Conservation (phyloP, 371 early-diverging fungal species). For the Globomyces sp. region DNA sequence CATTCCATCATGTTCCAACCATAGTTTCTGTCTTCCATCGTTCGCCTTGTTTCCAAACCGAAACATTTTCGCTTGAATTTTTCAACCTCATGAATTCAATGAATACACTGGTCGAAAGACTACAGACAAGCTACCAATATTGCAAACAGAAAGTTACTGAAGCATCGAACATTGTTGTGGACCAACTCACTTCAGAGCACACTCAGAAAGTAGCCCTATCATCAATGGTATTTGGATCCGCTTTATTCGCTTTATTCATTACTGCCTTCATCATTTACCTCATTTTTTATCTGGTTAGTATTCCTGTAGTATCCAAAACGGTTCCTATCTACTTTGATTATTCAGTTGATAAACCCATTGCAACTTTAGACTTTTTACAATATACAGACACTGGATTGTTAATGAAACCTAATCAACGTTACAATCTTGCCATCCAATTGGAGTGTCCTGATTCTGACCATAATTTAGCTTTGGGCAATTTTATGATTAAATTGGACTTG, state of each 20-base stretch:
- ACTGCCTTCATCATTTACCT: slow-evolving; percentile 11
- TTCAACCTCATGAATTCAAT: too few species aligned
- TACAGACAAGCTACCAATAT: too few species aligned
- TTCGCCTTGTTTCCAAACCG: too few species aligned
- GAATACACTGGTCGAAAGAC: too few species aligned
- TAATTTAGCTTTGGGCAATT: slow-evolving; percentile 79
- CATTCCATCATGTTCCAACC: too few species aligned
- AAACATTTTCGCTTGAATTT: too few species aligned
- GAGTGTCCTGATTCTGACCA: slow-evolving; percentile 76
- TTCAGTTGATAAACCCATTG: neutral
- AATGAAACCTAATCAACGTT: slow-evolving; percentile 65
- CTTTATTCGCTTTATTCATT: slow-evolving; percentile 3
- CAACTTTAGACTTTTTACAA: neutral
- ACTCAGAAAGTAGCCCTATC: slow-evolving; percentile 11
- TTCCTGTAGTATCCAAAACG: slow-evolving; percentile 6
- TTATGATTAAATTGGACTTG: slow-evolving; percentile 78
- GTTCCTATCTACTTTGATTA: slow-evolving; percentile 16
- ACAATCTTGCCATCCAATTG: slow-evolving; percentile 71
- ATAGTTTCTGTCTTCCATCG: too few species aligned
- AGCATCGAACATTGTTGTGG: slow-evolving; percentile 12
- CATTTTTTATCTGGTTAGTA: slow-evolving; percentile 6
- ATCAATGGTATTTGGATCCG: slow-evolving; percentile 11
- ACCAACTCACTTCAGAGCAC: slow-evolving; percentile 12
- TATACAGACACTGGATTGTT: neutral
- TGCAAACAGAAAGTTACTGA: slow-evolving; percentile 2